Base-by-base conservation (phyloP, 768 basidiomycete genomes). In the Cystobasidiopsis lactophilus region DNA sequence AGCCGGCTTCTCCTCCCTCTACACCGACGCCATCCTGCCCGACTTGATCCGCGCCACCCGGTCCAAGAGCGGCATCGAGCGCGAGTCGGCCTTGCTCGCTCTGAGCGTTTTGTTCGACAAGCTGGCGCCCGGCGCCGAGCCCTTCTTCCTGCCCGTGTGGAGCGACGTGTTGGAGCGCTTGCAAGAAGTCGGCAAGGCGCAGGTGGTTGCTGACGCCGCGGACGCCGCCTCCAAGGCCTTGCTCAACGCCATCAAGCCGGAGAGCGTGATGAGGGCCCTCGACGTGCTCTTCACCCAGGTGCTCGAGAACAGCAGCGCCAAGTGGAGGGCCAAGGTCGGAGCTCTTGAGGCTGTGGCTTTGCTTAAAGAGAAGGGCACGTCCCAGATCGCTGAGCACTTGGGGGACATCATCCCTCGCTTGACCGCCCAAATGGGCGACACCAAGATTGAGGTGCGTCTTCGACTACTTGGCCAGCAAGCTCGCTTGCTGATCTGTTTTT, bases 161-260 rank as follows among this genome's bases (percentile, higher is more conserved):
- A 74, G 83, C 18, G 61, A 77, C 38, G 66, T 95, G 49, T 80
- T 80, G 66, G 82, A 88, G 50, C 72, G 88, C 37, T 79, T 82
- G 67, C 80, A 82, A 73, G 91, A 96, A 66, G 89, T 91, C 66
- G 86, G 85, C 57, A 91, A 96, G 66, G 91, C 93, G 66, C 85
- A 88, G 50, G 81, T 86, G 27, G 85, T 95, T 57, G 78, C 86
- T 52, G 66, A 68, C 43, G 84, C 85, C 13, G 82, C 88, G n/a
- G 68, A 76, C 10, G 66, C 76, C 13, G 85, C 89, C 13, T 74
- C 79, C 60, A 89, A 85, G 66, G 71, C 80, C 33, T 79, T 93
- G 64, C 68, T 91, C 55, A 84, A 84, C 63, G 74, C 80, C 41
- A 76, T 78, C 53, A 85, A 88, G 35, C 78, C 85, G 1, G 86